phyloP scores from a whole-genome alignment of 768 basidiomycete genomes.

The Holtermannia corniformis region DNA sequence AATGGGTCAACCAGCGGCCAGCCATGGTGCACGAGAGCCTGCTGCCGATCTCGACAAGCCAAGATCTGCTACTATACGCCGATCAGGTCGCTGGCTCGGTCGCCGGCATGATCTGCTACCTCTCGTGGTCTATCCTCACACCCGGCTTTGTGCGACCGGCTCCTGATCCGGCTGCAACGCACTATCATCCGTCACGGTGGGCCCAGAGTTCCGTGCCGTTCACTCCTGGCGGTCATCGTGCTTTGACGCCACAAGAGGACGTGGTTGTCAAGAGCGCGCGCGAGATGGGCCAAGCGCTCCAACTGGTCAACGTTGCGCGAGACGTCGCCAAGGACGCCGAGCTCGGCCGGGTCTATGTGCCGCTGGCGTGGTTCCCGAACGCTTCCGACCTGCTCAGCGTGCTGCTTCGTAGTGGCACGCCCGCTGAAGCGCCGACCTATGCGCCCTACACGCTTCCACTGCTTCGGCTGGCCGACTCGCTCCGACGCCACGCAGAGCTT shows the following conservation, averaged over 20 bases:
- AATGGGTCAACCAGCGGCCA: not conserved
- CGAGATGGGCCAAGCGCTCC: constrained; percentile 43
- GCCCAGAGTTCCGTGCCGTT: not conserved
- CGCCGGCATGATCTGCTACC: constrained; percentile 41
- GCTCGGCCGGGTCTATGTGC: constrained; percentile 39
- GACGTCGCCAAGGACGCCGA: constrained; percentile 40
- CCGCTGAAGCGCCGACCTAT: constrained; percentile 4
- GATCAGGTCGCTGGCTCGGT: constrained; percentile 43
- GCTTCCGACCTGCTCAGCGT: constrained; percentile 6
- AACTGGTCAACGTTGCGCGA: constrained; percentile 43
- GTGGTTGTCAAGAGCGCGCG: constrained; percentile 18
- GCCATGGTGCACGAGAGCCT: constrained; percentile 1
- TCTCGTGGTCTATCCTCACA: constrained; percentile 31
- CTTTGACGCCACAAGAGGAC: not conserved
- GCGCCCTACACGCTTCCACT: constrained; percentile 24
- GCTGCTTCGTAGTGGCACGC: constrained; percentile 8
- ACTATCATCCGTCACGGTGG: not conserved
- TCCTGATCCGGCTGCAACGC: not conserved
- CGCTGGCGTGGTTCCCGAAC: constrained; percentile 24
- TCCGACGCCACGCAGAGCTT: constrained; percentile 16
- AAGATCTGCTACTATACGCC: constrained; percentile 40
- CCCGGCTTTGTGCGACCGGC: not conserved
- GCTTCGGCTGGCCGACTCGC: constrained; percentile 25
- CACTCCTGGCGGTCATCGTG: not conserved
- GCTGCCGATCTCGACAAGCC: constrained; percentile 35